Evolutionary conservation across 768 basidiomycete species (phyloP).

Genomic region (Roridomyces roridus): DNA sequence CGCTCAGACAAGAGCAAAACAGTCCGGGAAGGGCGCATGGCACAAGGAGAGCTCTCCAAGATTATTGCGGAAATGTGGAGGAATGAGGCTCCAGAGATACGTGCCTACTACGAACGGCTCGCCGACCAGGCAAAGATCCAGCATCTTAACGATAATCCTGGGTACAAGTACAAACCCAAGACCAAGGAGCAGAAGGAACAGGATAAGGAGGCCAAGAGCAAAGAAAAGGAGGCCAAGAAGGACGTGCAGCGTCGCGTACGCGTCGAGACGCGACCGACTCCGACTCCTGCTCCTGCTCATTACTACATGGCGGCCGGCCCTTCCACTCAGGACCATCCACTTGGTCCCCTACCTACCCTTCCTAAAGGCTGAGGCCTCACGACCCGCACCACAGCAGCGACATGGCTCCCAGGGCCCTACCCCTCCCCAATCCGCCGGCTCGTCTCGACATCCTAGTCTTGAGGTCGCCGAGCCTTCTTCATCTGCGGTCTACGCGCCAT

Average conservation of each 20-base stretch:
- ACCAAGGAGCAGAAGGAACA: slow-evolving; percentile 58
- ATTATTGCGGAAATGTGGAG: slow-evolving; percentile 71
- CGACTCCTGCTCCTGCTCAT: slow-evolving; percentile 24
- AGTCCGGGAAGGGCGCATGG: slow-evolving; percentile 35
- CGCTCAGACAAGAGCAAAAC: slow-evolving; percentile 59
- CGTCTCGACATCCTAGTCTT: slow-evolving; percentile 40
- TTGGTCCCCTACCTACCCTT: too few species aligned
- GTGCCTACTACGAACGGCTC: slow-evolving; percentile 54
- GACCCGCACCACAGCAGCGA: slow-evolving; percentile 28
- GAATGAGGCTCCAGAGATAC: slow-evolving; percentile 53
- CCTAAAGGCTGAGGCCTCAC: too few species aligned
- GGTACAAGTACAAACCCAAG: slow-evolving; percentile 62
- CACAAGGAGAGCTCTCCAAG: slow-evolving; percentile 72
- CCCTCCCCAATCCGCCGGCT: slow-evolving; percentile 57
- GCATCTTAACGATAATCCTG: slow-evolving; percentile 58
- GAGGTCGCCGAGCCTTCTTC: slow-evolving; percentile 17
- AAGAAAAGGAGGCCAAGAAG: slow-evolving; percentile 41
- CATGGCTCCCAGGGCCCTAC: slow-evolving; percentile 53
- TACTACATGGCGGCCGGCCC: slow-evolving; percentile 16
- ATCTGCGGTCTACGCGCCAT: slow-evolving; percentile 12
- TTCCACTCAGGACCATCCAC: too few species aligned
- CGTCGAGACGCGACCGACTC: slow-evolving; percentile 24
- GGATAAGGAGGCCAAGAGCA: slow-evolving; percentile 44
- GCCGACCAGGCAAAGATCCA: slow-evolving; percentile 60
- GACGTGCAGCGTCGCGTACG: slow-evolving; percentile 31